Base-by-base conservation (phyloP, 495 filamentous ascomycete species). In the Pyrenopolyporus hunteri region DNA sequence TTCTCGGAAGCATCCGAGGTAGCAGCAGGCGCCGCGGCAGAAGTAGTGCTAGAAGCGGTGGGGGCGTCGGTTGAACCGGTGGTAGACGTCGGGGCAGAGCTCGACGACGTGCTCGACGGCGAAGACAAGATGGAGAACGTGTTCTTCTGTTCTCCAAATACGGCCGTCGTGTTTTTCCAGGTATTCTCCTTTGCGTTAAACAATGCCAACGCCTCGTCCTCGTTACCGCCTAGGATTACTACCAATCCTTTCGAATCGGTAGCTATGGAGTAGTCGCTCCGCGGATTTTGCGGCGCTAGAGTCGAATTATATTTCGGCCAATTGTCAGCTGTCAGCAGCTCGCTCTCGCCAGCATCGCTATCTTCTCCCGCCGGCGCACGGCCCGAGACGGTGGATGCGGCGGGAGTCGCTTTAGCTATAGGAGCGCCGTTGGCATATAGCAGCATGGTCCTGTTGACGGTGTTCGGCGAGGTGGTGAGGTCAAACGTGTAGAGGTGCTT, bases 401-500 rank as follows among this genome's bases (percentile, higher is more conserved):
- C 62, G 8, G 78, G 68, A 32, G 72, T 53, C 31, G 81, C 66
- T 29, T 68, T 69, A 6, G 17, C 76, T 73, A 74, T 77, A 63
- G 63, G 86, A 57, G 55, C 75, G 69, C 62, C 86, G 59, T 71
- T 55, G 5, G 63, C 72, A 50, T 69, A 72, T 19, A 77, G 59
- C 10, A 96, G 66, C 6, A 87, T 81, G 4, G 84, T 80, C 46
- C 87, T 85, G 14, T 83, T 82, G 36, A 97, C 89, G 6, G 76
- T 68, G 70, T 96, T 94, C n/a, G 95, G 93, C 2, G 84, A 86
- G 8, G 78, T 78, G 9, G 76, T 82, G 80, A 93, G 84, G 67
- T 97, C 85, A 70, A 92, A 98, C 1, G 83, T 83, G 60, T 92
- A 83, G 9, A 98, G 76, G n/a, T 91, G 79, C 69, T 92, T 94